phyloP scores from a whole-genome alignment of 129 eudicot genomes.

The Artemisia argyi region DNA sequence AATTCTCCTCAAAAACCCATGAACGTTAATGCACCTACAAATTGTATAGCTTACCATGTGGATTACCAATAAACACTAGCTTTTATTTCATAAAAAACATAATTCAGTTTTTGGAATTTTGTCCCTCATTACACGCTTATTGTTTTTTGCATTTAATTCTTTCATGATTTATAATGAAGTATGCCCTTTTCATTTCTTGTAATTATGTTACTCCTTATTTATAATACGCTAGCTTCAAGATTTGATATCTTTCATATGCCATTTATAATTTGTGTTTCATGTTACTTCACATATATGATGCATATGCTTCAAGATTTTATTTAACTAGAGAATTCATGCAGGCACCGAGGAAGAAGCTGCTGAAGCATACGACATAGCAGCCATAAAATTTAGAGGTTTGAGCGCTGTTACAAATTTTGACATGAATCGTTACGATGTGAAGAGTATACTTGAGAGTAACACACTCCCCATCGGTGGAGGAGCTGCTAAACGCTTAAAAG shows the following conservation, averaged over 20 bases:
- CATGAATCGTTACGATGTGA: slow-evolving; percentile 96
- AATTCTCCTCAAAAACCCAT: slow-evolving; percentile 20
- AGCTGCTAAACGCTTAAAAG: slow-evolving; percentile 88
- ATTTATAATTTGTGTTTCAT: slow-evolving; percentile 1
- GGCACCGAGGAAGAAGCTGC: slow-evolving; percentile 99
- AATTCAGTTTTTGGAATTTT: slow-evolving; percentile 20
- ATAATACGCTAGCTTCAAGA: background rate
- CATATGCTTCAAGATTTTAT: slow-evolving; percentile 6
- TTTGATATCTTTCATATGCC: background rate
- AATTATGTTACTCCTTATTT: background rate
- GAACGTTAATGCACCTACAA: slow-evolving; percentile 34
- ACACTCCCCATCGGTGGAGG: slow-evolving; percentile 96
- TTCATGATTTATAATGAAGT: slow-evolving; percentile 12
- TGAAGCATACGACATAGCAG: slow-evolving; percentile 96
- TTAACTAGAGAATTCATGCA: slow-evolving; percentile 21
- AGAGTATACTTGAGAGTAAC: slow-evolving; percentile 91
- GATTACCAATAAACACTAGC: slow-evolving; percentile 41
- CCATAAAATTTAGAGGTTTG: slow-evolving; percentile 92
- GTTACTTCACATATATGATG: background rate
- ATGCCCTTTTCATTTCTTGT: slow-evolving; percentile 7
- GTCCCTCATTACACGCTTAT: slow-evolving; percentile 38
- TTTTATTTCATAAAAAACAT: slow-evolving; percentile 29
- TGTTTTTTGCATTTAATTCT: slow-evolving; percentile 37
- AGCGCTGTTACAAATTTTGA: slow-evolving; percentile 98
- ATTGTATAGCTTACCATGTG: slow-evolving; percentile 36